Conservation (phyloP, 257 asterid genomes). For the Oldenlandia corymbosa region DNA sequence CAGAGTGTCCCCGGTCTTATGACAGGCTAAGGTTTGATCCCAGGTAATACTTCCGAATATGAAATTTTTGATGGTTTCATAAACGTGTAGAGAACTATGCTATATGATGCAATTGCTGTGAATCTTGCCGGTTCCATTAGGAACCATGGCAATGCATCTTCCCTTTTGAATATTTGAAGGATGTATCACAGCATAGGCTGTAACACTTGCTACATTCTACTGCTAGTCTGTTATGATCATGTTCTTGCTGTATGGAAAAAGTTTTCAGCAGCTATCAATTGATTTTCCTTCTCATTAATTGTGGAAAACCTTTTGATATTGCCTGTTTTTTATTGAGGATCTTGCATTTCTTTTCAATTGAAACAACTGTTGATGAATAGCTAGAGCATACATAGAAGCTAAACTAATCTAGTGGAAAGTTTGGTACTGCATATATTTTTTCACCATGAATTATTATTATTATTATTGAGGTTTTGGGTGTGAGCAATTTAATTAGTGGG, state of each 20-base stretch:
- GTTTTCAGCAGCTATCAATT: not conserved
- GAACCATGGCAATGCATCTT: not conserved
- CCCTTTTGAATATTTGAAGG: not conserved
- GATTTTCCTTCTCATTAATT: not conserved
- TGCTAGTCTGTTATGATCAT: no score
- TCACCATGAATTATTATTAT: not conserved
- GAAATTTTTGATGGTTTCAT: not conserved
- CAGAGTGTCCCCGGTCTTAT: slow-evolving; percentile 92
- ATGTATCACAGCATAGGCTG: no score
- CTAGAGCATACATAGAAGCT: not conserved
- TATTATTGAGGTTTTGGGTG: not conserved
- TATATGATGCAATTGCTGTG: not conserved
- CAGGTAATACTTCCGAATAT: slow-evolving; percentile 40
- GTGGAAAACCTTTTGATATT: no score
- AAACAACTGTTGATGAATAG: not conserved
- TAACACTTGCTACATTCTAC: no score
- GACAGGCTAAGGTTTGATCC: slow-evolving; percentile 87
- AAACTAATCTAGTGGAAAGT: not conserved
- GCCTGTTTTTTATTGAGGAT: not conserved
- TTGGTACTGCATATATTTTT: not conserved
- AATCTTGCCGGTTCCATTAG: not conserved
- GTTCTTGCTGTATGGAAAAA: no score
- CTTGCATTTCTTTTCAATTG: not conserved
- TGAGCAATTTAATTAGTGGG: not conserved
- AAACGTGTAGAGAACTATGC: no score